Percentiles rank a stretch among this genome's conserved stretches.
Evolutionary conservation across 768 basidiomycete species (phyloP).

Genomic region (Tricholoma matsutake): DNA sequence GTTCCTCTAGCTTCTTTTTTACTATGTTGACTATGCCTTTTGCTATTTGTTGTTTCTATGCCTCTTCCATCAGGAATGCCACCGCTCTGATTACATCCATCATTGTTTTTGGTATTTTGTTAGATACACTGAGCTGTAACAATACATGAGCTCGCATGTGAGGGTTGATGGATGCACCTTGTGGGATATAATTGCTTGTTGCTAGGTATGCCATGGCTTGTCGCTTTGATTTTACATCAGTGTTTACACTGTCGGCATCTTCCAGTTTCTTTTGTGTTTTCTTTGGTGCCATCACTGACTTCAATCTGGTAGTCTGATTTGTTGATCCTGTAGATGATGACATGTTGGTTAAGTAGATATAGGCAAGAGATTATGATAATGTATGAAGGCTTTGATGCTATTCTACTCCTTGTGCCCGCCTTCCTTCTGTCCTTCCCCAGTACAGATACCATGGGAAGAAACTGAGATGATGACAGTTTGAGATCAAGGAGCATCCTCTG

Average conservation of each 20-base stretch:
- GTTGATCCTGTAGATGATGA: not conserved
- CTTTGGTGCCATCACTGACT: not conserved
- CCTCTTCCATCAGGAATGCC: not conserved
- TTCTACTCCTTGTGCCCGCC: not conserved
- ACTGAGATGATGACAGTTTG: not conserved
- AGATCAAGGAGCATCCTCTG: not conserved
- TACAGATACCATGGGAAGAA: too few species aligned
- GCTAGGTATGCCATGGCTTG: too few species aligned
- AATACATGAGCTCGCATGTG: not conserved
- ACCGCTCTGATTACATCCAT: not conserved
- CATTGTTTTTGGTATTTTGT: not conserved
- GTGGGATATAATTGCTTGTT: too few species aligned
- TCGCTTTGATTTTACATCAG: not conserved
- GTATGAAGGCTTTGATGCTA: not conserved
- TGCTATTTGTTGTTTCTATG: not conserved
- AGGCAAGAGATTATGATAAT: not conserved
- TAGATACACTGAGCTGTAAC: not conserved
- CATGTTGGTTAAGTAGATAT: not conserved
- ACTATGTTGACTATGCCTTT: not conserved
- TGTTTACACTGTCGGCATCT: not conserved
- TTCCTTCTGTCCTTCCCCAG: not conserved
- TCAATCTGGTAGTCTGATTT: not conserved
- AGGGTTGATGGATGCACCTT: too few species aligned
- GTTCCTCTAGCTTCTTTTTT: too few species aligned
- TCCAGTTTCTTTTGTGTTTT: too few species aligned